Evolutionary conservation across 345 rosid genomes (phyloP), one percentile per base, ranked within the genome.

Genomic region (Citrus mangshanensis): DNA sequence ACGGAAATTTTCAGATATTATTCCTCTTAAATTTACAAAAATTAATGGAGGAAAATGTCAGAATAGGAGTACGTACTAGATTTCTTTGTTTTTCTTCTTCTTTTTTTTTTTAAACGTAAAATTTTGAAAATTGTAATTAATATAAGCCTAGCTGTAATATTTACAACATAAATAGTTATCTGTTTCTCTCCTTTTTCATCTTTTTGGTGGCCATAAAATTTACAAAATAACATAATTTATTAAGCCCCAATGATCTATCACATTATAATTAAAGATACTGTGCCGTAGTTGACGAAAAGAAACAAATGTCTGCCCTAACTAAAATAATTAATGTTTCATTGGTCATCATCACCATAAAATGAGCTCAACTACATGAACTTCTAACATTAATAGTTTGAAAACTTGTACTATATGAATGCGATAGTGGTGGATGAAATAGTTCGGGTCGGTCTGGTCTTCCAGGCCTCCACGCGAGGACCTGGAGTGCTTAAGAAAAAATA

Each of bases 401-500:
- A 61, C 25, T 74, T 54, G 1, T 18, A 1, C 22, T 1, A 13
- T 13, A 46, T 3, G 51, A 13, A 12, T 46, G 51, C 5, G 51
- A 13, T 9, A 0, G 12, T 0, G 46, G 12, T 9, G 46, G 46
- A 9, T 10, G 8, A 40, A 40, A 9, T 9, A 40, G 13, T 40
- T 40, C 1, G 1, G 13, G 1, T 2, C 13, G 3, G 46, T 4
- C 46, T 40, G 0, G 13, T 40, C 13, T 9, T 9, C 13, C 1
- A 2, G 0, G 0, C 13, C 3, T 2, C 13, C 46, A 2, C 3
- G 0, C 1, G 1, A 38, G 1, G 42, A 5, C 2, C 1, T 6
- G 8, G 0, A 6, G 38, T 35, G 1, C 1, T 35, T 35, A 35
- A 35, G 7, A 35, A 38, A 38, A 2, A 40, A 40, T 40, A 9